A percentile compares a stretch with the other conserved stretches of the same genome.
These are phyloP conservation scores for Colletotrichum tabaci DNA, from an alignment of 2,329 filamentous ascomycete species.

Conservation along the genomic window DNA sequence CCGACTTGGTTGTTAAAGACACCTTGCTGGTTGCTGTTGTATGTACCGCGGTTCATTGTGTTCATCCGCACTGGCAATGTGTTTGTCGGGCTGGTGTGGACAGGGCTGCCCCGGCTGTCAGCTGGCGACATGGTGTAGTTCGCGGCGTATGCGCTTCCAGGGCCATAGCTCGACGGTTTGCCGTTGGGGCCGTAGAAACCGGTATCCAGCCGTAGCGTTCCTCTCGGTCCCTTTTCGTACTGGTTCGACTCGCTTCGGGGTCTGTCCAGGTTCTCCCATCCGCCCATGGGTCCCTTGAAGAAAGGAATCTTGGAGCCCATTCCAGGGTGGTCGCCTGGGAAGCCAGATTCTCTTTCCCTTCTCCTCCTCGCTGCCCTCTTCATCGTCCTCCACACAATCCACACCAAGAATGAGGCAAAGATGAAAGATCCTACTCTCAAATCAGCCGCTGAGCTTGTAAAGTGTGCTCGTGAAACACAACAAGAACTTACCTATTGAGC, in stretches of 20 bases:
- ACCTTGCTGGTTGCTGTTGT: slow-evolving; percentile 22
- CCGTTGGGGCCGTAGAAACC: slow-evolving; percentile 45
- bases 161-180: slow-evolving; percentile 24
- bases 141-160: slow-evolving; percentile 15
- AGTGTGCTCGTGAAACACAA: too few species aligned
- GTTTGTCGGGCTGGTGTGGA: slow-evolving; percentile 35
- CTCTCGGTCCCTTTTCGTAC: slow-evolving; percentile 46
- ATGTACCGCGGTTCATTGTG: slow-evolving; percentile 28
- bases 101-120: slow-evolving; percentile 34
- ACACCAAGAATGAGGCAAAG: slow-evolving; percentile 59
- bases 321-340: slow-evolving; percentile 44
- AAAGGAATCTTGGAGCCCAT: slow-evolving; percentile 54
- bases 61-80: slow-evolving; percentile 33
- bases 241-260: slow-evolving; percentile 39
- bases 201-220: slow-evolving; percentile 45
- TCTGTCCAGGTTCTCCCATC: slow-evolving; percentile 52
- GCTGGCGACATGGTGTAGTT: slow-evolving; percentile 37
- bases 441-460: background rate
- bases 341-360: slow-evolving; percentile 43
- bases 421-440: slow-evolving; percentile 59
- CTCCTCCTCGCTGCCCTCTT: slow-evolving; percentile 55
- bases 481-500: slow-evolving; percentile 51
- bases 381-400: slow-evolving; percentile 61
- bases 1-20: slow-evolving; percentile 27
- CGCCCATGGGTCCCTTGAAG: slow-evolving; percentile 52